Conservation (phyloP, 371 early-diverging fungal genomes). For the Actinomortierella wolfii region DNA sequence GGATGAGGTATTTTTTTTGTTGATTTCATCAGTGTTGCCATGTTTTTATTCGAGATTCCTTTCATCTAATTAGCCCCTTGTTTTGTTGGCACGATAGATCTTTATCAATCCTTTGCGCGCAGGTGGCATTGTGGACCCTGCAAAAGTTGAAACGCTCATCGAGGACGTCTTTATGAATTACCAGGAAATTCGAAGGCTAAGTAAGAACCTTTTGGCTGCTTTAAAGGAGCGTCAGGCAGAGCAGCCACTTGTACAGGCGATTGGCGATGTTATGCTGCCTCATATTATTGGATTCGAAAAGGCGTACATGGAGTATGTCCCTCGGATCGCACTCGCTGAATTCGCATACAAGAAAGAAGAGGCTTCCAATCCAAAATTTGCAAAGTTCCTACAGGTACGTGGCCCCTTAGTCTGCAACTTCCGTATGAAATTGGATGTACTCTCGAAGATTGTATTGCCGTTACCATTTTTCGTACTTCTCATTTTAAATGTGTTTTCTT, state of each 20-base stretch:
- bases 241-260: slow-evolving; percentile 69
- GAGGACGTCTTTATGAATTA: slow-evolving; percentile 84
- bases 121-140: slow-evolving; percentile 65
- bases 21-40: neutral
- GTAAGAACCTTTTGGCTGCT: slow-evolving; percentile 63
- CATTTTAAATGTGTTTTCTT: neutral
- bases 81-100: slow-evolving; percentile 44
- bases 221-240: slow-evolving; percentile 77
- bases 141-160: slow-evolving; percentile 65
- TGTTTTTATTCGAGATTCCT: neutral
- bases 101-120: slow-evolving; percentile 79
- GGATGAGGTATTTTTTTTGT: slow-evolving; percentile 58
- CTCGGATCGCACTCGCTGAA: slow-evolving; percentile 85
- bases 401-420: neutral
- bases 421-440: neutral
- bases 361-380: slow-evolving; percentile 71
- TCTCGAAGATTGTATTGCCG: neutral
- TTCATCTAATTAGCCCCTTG: neutral
- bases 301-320: slow-evolving; percentile 85
- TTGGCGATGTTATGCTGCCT: slow-evolving; percentile 86
- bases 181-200: slow-evolving; percentile 71
- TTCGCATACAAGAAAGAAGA: slow-evolving; percentile 80
- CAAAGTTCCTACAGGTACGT: slow-evolving; percentile 69
- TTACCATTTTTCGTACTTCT: neutral
- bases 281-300: slow-evolving; percentile 74